These are phyloP conservation scores for Apophysomyces variabilis DNA, from an alignment of 371 early-diverging fungal genomes.

Conservation along the genomic window DNA sequence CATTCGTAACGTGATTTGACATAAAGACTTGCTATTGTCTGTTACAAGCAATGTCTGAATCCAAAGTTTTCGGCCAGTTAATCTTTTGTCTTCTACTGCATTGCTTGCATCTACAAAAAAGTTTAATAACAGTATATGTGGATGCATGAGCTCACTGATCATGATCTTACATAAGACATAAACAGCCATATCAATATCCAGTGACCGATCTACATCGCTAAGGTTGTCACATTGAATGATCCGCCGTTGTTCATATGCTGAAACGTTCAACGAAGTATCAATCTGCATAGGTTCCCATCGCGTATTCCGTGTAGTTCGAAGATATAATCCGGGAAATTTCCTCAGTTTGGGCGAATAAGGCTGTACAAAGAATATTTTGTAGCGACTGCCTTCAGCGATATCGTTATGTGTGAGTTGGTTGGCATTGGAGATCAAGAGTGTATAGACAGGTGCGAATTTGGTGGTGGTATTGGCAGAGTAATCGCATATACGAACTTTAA, in stretches of 20 bases:
- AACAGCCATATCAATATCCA: constrained; percentile 64
- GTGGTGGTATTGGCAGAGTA: constrained; percentile 22
- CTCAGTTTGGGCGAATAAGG: constrained; percentile 47
- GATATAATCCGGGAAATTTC: constrained; percentile 35
- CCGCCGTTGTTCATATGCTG: constrained; percentile 50
- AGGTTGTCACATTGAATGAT: constrained; percentile 45
- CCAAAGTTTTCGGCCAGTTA: constrained; percentile 29
- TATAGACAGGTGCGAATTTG: constrained; percentile 10
- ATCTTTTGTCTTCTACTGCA: background rate
- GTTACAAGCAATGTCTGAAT: constrained; percentile 34
- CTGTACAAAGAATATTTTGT: constrained; percentile 37
- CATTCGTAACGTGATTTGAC: constrained; percentile 30
- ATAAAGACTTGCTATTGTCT: constrained; percentile 34
- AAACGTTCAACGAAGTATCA: constrained; percentile 17
- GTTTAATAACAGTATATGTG: too few species aligned
- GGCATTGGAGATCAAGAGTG: constrained; percentile 34
- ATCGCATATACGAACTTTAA: constrained; percentile 59
- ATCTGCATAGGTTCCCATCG: constrained; percentile 44
- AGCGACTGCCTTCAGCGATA: constrained; percentile 32
- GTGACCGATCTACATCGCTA: constrained; percentile 20
- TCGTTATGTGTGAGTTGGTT: constrained; percentile 38
- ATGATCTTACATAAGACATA: constrained; percentile 55
- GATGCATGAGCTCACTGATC: background rate
- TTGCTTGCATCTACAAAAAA: background rate
- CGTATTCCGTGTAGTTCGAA: constrained; percentile 47